Evolutionary conservation across 2,329 filamentous ascomycete genomes (phyloP).

Genomic region (Clarireedia monteithiana): DNA sequence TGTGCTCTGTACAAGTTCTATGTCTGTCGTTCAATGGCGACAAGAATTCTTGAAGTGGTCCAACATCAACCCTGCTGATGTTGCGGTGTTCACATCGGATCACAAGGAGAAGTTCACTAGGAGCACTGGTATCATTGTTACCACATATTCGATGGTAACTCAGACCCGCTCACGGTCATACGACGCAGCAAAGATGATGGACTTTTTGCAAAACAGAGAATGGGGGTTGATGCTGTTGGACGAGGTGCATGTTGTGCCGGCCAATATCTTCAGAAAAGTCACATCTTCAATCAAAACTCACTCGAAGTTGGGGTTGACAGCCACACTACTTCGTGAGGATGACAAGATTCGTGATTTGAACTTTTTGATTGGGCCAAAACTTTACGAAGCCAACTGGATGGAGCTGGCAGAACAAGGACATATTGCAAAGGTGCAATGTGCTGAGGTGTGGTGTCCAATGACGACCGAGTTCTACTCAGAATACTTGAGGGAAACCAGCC

Average conservation of each 20-base stretch:
- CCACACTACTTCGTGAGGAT: conserved; percentile 89
- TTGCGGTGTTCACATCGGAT: conserved; percentile 90
- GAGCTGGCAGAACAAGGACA: conserved; percentile 94
- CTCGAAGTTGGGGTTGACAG: conserved; percentile 88
- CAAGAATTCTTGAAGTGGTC: conserved; percentile 98
- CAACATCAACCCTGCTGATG: conserved; percentile 90
- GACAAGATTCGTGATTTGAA: conserved; percentile 98
- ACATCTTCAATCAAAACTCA: conserved; percentile 91
- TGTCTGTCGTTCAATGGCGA: conserved; percentile 96
- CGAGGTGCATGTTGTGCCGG: conserved; percentile 96
- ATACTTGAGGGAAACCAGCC: conserved; percentile 66
- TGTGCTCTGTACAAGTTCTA: conserved; percentile 91
- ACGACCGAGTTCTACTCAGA: conserved; percentile 96
- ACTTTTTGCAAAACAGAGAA: conserved; percentile 80
- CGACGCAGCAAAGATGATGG: conserved; percentile 96
- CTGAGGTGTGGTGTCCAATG: conserved; percentile 99
- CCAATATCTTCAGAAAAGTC: conserved; percentile 91
- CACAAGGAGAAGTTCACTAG: conserved; percentile 81
- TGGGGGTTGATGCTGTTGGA: conserved; percentile 97
- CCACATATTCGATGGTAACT: conserved; percentile 98
- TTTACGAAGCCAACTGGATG: conserved; percentile 99
- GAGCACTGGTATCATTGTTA: conserved; percentile 92
- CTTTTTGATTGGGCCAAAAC: conserved; percentile 92
- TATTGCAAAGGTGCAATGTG: conserved; percentile 94
- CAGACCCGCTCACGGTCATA: conserved; percentile 80